A percentile compares a stretch with the other conserved stretches of the same genome.
Conservation (phyloP, 257 asterid species). For the Capsicum rhomboideum region DNA sequence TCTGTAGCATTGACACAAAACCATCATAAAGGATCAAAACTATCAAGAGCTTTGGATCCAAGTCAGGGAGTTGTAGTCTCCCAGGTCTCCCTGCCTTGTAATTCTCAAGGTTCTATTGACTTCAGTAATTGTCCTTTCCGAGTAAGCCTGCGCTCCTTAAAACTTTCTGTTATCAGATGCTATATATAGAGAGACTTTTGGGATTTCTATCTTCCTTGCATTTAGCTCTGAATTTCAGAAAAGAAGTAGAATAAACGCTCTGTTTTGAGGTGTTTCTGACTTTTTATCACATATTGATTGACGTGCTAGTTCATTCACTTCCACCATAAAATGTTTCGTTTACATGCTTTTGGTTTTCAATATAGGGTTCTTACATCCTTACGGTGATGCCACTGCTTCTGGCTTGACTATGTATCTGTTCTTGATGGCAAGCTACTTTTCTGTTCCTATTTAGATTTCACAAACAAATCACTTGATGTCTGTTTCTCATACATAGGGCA, state of each 20-base stretch:
- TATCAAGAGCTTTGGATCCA: slow-evolving; percentile 31
- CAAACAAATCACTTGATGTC: background rate
- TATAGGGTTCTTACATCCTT: background rate
- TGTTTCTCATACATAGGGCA: background rate
- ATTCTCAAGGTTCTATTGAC: slow-evolving; percentile 88
- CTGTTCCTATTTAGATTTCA: background rate
- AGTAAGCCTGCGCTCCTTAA: slow-evolving; percentile 40
- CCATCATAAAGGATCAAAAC: slow-evolving; percentile 60
- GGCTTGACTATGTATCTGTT: background rate
- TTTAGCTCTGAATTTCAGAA: background rate
- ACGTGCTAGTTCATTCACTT: background rate
- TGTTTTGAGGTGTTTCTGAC: background rate
- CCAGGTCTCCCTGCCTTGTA: slow-evolving; percentile 83
- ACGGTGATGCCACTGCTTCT: background rate
- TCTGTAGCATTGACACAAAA: slow-evolving; percentile 62
- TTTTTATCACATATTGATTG: background rate
- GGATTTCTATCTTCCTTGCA: background rate
- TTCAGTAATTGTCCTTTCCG: slow-evolving; percentile 79
- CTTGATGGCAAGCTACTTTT: background rate
- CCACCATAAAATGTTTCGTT: background rate
- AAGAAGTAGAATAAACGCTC: background rate
- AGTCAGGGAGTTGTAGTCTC: slow-evolving; percentile 67
- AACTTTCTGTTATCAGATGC: background rate
- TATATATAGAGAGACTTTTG: background rate
- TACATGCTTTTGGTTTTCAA: background rate